Evolutionary conservation across 1,284 basidiomycete genomes (phyloP).

Genomic region (Ganoderma lucidum): DNA sequence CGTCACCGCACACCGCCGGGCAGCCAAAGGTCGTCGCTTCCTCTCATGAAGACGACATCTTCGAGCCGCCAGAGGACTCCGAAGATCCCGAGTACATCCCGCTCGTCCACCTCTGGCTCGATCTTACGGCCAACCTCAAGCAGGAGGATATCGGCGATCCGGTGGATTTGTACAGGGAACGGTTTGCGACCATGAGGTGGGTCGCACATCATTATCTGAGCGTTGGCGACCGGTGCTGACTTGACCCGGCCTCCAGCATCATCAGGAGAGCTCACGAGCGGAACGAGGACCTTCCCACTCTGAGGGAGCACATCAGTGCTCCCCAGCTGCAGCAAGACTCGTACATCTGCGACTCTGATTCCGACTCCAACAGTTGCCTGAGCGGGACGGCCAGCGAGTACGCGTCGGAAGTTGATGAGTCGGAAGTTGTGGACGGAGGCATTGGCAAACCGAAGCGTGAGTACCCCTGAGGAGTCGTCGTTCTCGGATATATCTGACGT

Average conservation of each 20-base stretch:
- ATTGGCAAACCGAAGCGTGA: not conserved
- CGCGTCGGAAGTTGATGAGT: not conserved
- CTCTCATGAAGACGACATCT: not conserved
- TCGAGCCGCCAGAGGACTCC: not conserved
- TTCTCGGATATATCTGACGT: not conserved
- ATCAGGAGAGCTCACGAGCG: not conserved
- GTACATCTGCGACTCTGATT: not conserved
- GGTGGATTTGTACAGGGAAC: not conserved
- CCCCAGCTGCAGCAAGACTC: not conserved
- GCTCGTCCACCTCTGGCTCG: conserved; percentile 15
- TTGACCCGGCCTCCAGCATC: not conserved
- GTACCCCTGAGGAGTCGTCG: not conserved
- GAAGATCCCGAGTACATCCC: conserved; percentile 1
- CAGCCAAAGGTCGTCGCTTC: not conserved
- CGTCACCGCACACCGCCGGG: not conserved
- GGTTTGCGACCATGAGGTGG: not conserved
- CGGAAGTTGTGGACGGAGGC: not conserved
- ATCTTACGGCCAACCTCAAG: conserved; percentile 4
- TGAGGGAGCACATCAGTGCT: not conserved
- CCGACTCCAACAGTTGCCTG: not conserved
- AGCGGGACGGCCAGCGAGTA: not conserved
- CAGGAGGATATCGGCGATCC: conserved; percentile 3
- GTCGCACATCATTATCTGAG: no score
- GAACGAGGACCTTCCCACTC: not conserved
- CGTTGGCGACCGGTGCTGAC: not conserved